phyloP scores from a whole-genome alignment of 768 basidiomycete genomes.

The Chalciporus piperatus region DNA sequence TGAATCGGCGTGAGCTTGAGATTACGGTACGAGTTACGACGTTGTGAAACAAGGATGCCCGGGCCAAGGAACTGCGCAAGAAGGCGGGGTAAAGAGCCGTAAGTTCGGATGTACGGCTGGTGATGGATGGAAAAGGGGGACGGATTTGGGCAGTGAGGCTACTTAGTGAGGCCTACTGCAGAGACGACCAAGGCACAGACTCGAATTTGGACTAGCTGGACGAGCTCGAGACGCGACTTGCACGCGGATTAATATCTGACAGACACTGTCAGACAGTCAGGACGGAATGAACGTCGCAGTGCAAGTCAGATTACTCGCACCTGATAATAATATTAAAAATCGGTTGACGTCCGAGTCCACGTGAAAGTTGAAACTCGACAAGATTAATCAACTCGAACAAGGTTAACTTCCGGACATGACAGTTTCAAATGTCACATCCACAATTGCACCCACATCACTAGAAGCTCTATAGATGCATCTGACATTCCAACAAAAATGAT shows the following conservation, averaged over 20 bases:
- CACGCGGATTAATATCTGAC: too few relatives aligned
- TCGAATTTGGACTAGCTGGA: neutral
- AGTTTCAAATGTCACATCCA: too few relatives aligned
- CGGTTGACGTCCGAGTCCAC: too few relatives aligned
- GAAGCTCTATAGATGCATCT: slow-evolving; percentile 20
- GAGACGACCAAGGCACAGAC: neutral
- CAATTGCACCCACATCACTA: neutral
- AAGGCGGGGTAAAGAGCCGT: neutral
- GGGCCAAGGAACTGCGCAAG: too few relatives aligned
- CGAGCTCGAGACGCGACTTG: neutral
- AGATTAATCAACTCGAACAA: too few relatives aligned
- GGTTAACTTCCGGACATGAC: too few relatives aligned
- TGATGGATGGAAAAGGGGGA: neutral
- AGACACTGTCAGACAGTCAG: too few relatives aligned
- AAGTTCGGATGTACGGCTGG: neutral
- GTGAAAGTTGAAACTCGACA: too few relatives aligned
- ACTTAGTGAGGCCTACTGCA: too few relatives aligned
- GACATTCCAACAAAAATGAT: slow-evolving; percentile 10
- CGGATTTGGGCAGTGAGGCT: neutral
- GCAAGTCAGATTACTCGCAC: too few relatives aligned
- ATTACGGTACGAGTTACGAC: neutral
- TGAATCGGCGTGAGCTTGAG: neutral
- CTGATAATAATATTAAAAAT: too few relatives aligned
- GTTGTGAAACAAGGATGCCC: neutral
- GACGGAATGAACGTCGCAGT: too few relatives aligned